Evolutionary conservation across 345 rosid genomes (phyloP).

Genomic region (Odontarrhena argentea): DNA sequence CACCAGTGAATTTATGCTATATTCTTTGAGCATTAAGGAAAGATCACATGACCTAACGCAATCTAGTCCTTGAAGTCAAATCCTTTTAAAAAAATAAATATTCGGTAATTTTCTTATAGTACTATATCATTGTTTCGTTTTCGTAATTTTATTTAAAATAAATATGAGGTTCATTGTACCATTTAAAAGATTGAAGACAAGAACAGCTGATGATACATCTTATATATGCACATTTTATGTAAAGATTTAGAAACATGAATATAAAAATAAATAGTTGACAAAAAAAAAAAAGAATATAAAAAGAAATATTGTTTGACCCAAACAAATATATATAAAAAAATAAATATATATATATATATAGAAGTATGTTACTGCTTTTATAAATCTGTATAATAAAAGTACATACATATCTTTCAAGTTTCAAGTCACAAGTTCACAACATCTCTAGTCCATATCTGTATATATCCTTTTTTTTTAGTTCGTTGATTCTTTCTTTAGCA

Average conservation of each 20-base stretch:
- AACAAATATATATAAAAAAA: too few relatives aligned
- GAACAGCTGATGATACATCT: neutral
- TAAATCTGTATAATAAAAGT: slow-evolving; percentile 14
- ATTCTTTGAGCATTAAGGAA: slow-evolving; percentile 17
- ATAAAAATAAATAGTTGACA: too few relatives aligned
- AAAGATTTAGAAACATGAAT: neutral
- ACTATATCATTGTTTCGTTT: neutral
- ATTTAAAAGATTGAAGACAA: neutral
- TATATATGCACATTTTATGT: neutral
- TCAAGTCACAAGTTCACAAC: too few relatives aligned
- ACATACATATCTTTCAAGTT: neutral
- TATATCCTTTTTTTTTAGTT: slow-evolving; percentile 23
- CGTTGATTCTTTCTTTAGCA: slow-evolving; percentile 33
- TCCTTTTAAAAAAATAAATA: neutral
- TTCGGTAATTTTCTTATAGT: neutral
- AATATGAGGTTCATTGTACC: neutral
- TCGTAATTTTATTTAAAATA: neutral
- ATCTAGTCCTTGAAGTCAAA: slow-evolving; percentile 9
- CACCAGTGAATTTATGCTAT: slow-evolving; percentile 16
- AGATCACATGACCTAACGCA: neutral
- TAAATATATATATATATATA: too few relatives aligned
- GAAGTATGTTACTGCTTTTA: neutral
- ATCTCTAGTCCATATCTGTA: slow-evolving; percentile 7
- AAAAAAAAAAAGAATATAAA: too few relatives aligned
- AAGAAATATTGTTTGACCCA: too few relatives aligned